Evolutionary conservation across 345 rosid genomes (phyloP).

Genomic region (Euphorbia peplus): DNA sequence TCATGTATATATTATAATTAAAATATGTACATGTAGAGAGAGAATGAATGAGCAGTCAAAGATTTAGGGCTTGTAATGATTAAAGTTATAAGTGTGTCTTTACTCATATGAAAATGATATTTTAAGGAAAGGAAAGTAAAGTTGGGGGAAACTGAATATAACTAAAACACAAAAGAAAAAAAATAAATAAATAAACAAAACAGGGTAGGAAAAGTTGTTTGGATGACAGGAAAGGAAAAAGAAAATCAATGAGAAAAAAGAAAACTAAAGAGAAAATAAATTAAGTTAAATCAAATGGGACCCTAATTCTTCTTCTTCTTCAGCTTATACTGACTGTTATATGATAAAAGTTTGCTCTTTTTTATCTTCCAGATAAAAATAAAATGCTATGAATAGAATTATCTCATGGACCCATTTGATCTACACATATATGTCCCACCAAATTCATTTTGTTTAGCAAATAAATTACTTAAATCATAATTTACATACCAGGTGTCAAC

Average conservation of each 20-base stretch:
- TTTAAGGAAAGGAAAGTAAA: slow-evolving; percentile 40
- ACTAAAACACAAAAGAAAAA: background rate
- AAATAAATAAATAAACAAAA: slow-evolving; percentile 8
- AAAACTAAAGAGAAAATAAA: slow-evolving; percentile 21
- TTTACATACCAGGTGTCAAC: too few species aligned
- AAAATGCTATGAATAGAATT: background rate
- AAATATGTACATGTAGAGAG: background rate
- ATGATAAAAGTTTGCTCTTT: slow-evolving; percentile 40
- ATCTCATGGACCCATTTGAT: slow-evolving; percentile 9
- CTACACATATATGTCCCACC: background rate
- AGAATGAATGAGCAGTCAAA: slow-evolving; percentile 29
- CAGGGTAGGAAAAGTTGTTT: slow-evolving; percentile 36
- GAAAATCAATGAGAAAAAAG: slow-evolving; percentile 19
- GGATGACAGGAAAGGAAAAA: slow-evolving; percentile 23
- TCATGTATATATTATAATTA: too few species aligned
- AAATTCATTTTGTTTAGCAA: too few species aligned
- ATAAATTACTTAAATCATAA: too few species aligned
- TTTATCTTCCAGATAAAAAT: slow-evolving; percentile 18
- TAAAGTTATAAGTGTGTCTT: slow-evolving; percentile 31
- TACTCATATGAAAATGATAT: slow-evolving; percentile 41
- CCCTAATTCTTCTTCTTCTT: slow-evolving; percentile 14
- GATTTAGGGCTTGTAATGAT: slow-evolving; percentile 35
- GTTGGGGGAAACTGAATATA: background rate
- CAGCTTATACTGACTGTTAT: slow-evolving; percentile 31
- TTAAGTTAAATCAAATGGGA: slow-evolving; percentile 10